Conservation (phyloP, 768 basidiomycete species). For the Arthromyces matolae region DNA sequence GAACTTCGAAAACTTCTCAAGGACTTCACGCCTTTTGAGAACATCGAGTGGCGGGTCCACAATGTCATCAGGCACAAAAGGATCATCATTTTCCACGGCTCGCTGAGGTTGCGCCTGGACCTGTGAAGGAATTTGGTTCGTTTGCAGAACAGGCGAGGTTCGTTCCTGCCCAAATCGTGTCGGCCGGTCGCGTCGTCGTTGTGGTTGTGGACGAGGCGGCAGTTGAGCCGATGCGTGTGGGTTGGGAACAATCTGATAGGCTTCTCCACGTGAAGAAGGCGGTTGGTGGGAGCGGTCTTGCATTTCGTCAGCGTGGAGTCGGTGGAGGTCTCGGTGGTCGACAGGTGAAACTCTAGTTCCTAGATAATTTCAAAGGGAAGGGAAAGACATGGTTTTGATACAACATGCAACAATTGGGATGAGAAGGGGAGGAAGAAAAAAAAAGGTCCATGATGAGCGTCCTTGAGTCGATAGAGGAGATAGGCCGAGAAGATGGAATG, state of each 20-base stretch:
- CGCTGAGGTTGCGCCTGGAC: conserved; percentile 5
- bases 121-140: background rate
- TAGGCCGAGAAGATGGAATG: conserved; percentile 25
- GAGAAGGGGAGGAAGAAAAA: conserved; percentile 29
- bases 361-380: conserved; percentile 37
- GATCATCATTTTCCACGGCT: conserved; percentile 19
- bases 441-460: conserved; percentile 39
- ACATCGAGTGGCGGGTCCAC: conserved; percentile 10
- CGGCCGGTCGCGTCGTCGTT: conserved; percentile 16
- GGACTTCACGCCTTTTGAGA: conserved; percentile 8
- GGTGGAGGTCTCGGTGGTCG: conserved; percentile 25
- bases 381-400: conserved; percentile 25
- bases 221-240: background rate
- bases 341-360: conserved; percentile 45
- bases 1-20: conserved; percentile 8
- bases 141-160: background rate
- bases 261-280: conserved; percentile 6
- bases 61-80: conserved; percentile 21
- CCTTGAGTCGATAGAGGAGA: conserved; percentile 35
- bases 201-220: conserved; percentile 9
- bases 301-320: conserved; percentile 1
- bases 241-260: background rate
- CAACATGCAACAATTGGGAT: conserved; percentile 26
- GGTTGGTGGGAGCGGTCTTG: conserved; percentile 1
- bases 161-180: conserved; percentile 23